Conservation (phyloP, 1,284 basidiomycete species). For the Marasmius fiardii region DNA sequence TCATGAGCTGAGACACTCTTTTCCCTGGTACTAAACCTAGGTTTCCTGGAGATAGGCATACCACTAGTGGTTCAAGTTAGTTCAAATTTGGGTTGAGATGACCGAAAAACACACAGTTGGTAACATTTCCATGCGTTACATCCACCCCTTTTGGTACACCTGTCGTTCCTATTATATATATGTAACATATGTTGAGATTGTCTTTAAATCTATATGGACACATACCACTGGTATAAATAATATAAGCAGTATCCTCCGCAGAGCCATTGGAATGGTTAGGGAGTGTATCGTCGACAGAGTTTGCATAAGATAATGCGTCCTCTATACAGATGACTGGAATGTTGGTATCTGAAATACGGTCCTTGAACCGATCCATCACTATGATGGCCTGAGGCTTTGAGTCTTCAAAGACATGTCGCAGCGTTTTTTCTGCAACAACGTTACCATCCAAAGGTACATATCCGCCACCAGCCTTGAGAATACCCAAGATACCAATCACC, state of each 20-base stretch:
- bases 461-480: slow-evolving; percentile 53
- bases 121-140: slow-evolving; percentile 53
- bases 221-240: slow-evolving; percentile 61
- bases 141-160: slow-evolving; percentile 59
- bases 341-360: slow-evolving; percentile 29
- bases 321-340: slow-evolving; percentile 39
- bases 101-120: slow-evolving; percentile 41
- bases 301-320: slow-evolving; percentile 27
- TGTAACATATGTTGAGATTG: too few species aligned
- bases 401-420: slow-evolving; percentile 49
- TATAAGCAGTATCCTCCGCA: slow-evolving; percentile 45
- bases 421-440: slow-evolving; percentile 51
- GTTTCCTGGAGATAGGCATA: slow-evolving; percentile 52
- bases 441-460: slow-evolving; percentile 59
- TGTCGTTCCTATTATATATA: slow-evolving; percentile 58
- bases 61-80: slow-evolving; percentile 30
- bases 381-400: slow-evolving; percentile 43
- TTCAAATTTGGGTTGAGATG: neutral
- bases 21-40: slow-evolving; percentile 50
- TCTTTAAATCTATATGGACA: slow-evolving; percentile 4
- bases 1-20: slow-evolving; percentile 56
- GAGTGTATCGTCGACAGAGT: slow-evolving; percentile 24
- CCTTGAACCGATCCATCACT: slow-evolving; percentile 40
- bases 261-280: slow-evolving; percentile 35
- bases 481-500: slow-evolving; percentile 51